Evolutionary conservation across 371 early-diverging fungal species (phyloP).

Genomic region (Conidiobolus incongruus): DNA sequence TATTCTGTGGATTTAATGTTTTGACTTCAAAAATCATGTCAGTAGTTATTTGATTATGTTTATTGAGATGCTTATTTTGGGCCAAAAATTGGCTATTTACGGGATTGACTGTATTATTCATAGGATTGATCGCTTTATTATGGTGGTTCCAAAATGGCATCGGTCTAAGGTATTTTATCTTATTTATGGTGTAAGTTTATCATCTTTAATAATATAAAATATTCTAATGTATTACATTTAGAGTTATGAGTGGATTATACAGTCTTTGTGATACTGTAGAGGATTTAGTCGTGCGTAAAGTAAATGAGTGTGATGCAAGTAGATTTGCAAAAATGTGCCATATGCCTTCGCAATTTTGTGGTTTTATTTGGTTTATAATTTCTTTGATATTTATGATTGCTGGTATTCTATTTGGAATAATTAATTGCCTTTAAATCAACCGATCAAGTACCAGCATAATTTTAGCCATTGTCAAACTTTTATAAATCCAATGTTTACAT

Average conservation of each 20-base stretch:
- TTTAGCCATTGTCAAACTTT: too few species aligned
- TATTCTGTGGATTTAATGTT: slow-evolving; percentile 75
- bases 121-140: slow-evolving; percentile 53
- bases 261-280: slow-evolving; percentile 87
- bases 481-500: too few species aligned
- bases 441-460: too few species aligned
- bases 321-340: slow-evolving; percentile 58
- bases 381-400: slow-evolving; percentile 52
- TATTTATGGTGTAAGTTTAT: slow-evolving; percentile 56
- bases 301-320: slow-evolving; percentile 80
- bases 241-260: slow-evolving; percentile 78
- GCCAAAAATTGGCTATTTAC: slow-evolving; percentile 75
- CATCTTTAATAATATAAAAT: not conserved
- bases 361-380: slow-evolving; percentile 69
- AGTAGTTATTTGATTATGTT: slow-evolving; percentile 47
- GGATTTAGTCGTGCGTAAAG: slow-evolving; percentile 69
- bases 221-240: slow-evolving; percentile 6
- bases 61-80: slow-evolving; percentile 56
- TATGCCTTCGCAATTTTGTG: slow-evolving; percentile 69
- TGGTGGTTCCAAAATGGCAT: slow-evolving; percentile 58
- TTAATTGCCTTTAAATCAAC: too few species aligned
- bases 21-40: slow-evolving; percentile 65
- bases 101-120: slow-evolving; percentile 54
- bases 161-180: slow-evolving; percentile 62
- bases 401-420: slow-evolving; percentile 56